phyloP scores from a whole-genome alignment of 192 early-diverging fungal genomes.

The Podila clonocystis region DNA sequence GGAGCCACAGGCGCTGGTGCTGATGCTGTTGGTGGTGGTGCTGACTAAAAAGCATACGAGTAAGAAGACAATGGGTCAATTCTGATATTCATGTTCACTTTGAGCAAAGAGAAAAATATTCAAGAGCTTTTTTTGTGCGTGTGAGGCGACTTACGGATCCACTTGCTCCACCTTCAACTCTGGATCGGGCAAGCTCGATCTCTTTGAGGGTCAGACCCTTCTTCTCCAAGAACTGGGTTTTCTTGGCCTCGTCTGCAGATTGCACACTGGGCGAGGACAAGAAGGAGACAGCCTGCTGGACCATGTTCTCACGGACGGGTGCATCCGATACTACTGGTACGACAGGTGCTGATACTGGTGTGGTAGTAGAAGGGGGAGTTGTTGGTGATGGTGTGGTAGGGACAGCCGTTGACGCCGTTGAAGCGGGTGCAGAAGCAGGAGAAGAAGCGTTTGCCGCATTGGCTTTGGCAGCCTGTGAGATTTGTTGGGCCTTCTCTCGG shows the following conservation, averaged over 20 bases:
- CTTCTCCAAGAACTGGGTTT: conserved; percentile 80
- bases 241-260: conserved; percentile 74
- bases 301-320: conserved; percentile 62
- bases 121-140: too few species aligned
- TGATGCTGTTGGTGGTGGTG: background rate
- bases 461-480: conserved; percentile 36
- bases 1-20: background rate
- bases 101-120: too few species aligned
- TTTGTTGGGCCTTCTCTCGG: conserved; percentile 38
- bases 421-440: background rate
- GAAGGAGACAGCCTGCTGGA: conserved; percentile 74
- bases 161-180: conserved; percentile 17
- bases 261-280: conserved; percentile 80
- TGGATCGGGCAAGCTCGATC: conserved; percentile 70
- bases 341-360: background rate
- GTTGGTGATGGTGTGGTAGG: background rate
- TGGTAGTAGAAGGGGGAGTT: background rate
- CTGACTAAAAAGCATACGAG: too few species aligned
- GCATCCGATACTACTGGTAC: conserved; percentile 14
- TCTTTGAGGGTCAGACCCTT: conserved; percentile 78
- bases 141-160: background rate
- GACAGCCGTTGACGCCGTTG: background rate
- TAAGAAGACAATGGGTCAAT: too few species aligned
- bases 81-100: too few species aligned
- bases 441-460: conserved; percentile 13